phyloP scores from a whole-genome alignment of 257 asterid species.

The Scutellaria barbata region DNA sequence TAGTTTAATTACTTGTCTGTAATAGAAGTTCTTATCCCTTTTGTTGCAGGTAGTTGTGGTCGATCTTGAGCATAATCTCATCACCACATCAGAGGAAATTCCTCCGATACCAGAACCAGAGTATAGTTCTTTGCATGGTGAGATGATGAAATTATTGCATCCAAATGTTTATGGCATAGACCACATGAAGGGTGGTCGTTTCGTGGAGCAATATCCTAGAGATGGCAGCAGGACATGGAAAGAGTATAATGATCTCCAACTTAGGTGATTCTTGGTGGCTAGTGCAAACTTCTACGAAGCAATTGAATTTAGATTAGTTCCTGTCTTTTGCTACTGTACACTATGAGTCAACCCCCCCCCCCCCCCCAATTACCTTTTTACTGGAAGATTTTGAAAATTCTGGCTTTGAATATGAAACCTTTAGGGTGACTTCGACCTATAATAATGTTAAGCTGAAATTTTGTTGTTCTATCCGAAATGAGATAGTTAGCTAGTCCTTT shows the following conservation, averaged over 20 bases:
- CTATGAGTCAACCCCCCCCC: background rate
- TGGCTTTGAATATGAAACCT: background rate
- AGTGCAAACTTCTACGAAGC: slow-evolving; percentile 29
- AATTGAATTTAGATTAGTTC: slow-evolving; percentile 29
- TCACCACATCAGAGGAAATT: slow-evolving; percentile 90
- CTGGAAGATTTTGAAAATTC: slow-evolving; percentile 21
- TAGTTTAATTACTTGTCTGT: slow-evolving; percentile 17
- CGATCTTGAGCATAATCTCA: slow-evolving; percentile 88
- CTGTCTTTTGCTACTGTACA: slow-evolving; percentile 24
- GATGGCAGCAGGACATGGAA: slow-evolving; percentile 79
- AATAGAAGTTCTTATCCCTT: slow-evolving; percentile 17
- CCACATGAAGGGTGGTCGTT: slow-evolving; percentile 65
- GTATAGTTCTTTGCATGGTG: slow-evolving; percentile 75
- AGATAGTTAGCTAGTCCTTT: slow-evolving; percentile 2
- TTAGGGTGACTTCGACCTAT: slow-evolving; percentile 23
- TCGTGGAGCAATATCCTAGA: slow-evolving; percentile 54
- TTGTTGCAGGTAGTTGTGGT: slow-evolving; percentile 88
- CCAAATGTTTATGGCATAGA: slow-evolving; percentile 93
- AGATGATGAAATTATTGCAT: slow-evolving; percentile 65
- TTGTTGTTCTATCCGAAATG: slow-evolving; percentile 25
- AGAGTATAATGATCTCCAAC: slow-evolving; percentile 77
- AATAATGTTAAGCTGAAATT: slow-evolving; percentile 1
- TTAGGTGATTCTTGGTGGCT: slow-evolving; percentile 64
- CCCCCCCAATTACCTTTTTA: background rate
- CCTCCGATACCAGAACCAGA: slow-evolving; percentile 97